Evolutionary conservation across 2,329 filamentous ascomycete genomes (phyloP), one percentile per base, ranked within the genome.

Genomic region (Verticillium nubilum): DNA sequence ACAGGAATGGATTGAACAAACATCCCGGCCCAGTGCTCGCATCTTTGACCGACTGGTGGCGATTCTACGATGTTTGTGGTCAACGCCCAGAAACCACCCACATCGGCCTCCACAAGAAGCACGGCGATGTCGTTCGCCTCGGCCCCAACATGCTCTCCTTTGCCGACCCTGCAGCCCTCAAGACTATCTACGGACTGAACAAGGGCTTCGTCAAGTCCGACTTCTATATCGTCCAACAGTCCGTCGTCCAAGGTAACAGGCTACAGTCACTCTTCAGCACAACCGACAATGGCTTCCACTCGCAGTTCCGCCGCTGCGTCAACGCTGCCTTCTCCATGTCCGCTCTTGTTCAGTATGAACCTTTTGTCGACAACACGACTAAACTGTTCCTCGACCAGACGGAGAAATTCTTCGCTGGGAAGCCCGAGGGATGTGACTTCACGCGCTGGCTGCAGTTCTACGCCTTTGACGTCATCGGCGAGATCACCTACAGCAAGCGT

Each of bases 171-270:
- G 83, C 83, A 60, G 89, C 89, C 0, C 78, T 94, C 65, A 90
- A 90, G 73, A 77, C 78, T 12, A 93, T 95, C 52, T 96, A 95
- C 70, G 90, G 90, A 0, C 73, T 94, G 52, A 94, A 93, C 70
- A 93, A 93, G 72, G 89, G 90, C 0, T 89, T 92, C 65, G 76
- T 83, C 54, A 95, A 95, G 86, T 92, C 89, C 29, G 86, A 90
- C 63, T 94, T 94, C 70, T 94, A 94, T 68, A 84, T 89, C 0
- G 88, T 93, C 3, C 90, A 93, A 69, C 86, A 91, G 72, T 86
- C 88, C 0, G 83, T 91, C 1, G 82, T 86, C 23, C 85, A 88
- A 62, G 90, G 90, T 25, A 80, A 83, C 62, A 80, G 83, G 2
- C 79, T 92, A 0, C 84, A 85, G 33, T 91, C 89, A 2, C 81